phyloP scores from a whole-genome alignment of 371 early-diverging fungal species.

The Mucor plumbeus region DNA sequence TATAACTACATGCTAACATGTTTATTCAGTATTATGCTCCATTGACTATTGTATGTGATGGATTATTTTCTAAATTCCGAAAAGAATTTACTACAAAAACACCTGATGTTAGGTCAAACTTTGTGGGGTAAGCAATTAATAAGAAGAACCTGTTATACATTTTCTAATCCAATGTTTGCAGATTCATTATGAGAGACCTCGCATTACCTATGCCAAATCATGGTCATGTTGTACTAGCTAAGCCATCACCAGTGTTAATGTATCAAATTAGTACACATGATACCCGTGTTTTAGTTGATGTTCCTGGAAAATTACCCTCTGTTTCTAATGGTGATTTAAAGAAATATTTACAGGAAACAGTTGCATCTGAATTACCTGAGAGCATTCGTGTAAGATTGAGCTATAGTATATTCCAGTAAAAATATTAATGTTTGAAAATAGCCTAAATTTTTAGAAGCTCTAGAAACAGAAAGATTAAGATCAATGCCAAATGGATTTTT shows the following conservation, averaged over 20 bases:
- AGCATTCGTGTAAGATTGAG: slow-evolving; percentile 45
- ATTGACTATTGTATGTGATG: slow-evolving; percentile 87
- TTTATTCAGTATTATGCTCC: slow-evolving; percentile 57
- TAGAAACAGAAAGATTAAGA: slow-evolving; percentile 78
- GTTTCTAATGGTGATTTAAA: slow-evolving; percentile 68
- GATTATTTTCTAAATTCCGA: slow-evolving; percentile 94
- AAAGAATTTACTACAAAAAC: slow-evolving; percentile 65
- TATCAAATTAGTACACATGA: slow-evolving; percentile 92
- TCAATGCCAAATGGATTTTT: slow-evolving; percentile 92
- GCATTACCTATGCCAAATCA: slow-evolving; percentile 82
- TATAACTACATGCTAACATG: neutral
- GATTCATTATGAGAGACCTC: slow-evolving; percentile 68
- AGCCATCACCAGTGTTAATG: slow-evolving; percentile 89
- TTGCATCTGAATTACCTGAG: slow-evolving; percentile 77
- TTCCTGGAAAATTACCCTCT: slow-evolving; percentile 88
- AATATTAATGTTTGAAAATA: neutral
- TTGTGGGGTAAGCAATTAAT: slow-evolving; percentile 65
- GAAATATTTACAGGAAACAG: slow-evolving; percentile 61
- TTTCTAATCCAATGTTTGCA: neutral
- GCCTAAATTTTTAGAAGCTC: slow-evolving; percentile 63
- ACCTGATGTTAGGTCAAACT: slow-evolving; percentile 70
- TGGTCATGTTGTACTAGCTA: slow-evolving; percentile 89
- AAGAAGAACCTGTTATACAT: neutral
- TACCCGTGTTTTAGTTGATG: slow-evolving; percentile 91
- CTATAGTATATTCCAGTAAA: too few species aligned